These are phyloP conservation scores for Closterium sp. DNA, from an alignment of 139 green algal genomes.

Conservation along the genomic window DNA sequence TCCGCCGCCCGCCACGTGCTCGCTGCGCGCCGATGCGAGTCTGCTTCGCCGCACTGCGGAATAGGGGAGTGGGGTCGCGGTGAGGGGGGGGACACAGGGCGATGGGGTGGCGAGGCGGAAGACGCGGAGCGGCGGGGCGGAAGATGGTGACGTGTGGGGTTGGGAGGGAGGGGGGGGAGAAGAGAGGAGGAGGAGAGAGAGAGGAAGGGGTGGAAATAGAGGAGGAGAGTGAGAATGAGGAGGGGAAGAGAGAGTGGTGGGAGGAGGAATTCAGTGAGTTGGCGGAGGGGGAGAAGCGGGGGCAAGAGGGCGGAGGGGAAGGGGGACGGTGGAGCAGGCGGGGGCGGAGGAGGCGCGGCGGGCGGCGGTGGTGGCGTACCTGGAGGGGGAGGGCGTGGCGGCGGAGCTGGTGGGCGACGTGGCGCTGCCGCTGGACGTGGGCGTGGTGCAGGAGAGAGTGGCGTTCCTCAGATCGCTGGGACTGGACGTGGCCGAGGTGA, in stretches of 20 bases:
- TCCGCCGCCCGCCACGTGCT: neutral
- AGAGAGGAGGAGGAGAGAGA: neutral
- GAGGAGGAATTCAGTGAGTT: neutral
- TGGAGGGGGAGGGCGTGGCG: conserved; percentile 14
- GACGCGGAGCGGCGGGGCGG: neutral
- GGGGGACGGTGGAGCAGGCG: neutral
- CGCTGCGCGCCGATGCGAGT: neutral
- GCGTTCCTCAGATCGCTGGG: conserved; percentile 3
- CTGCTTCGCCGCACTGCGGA: neutral
- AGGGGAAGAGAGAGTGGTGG: neutral
- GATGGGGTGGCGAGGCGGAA: neutral
- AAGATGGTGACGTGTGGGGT: neutral
- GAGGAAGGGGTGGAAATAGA: neutral
- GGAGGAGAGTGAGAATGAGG: neutral
- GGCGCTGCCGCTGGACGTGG: neutral
- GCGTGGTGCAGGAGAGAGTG: conserved; percentile 8
- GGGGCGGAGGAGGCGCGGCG: neutral
- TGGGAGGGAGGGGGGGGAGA: neutral
- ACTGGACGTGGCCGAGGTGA: conserved; percentile 7
- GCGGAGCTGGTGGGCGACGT: conserved; percentile 3
- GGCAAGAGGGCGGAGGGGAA: neutral
- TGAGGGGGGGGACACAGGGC: neutral
- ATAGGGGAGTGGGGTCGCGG: neutral
- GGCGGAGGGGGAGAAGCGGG: neutral
- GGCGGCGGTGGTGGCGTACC: conserved; percentile 4